phyloP scores from a whole-genome alignment of 805 yeast species.

The Blastobotrys robertii region DNA sequence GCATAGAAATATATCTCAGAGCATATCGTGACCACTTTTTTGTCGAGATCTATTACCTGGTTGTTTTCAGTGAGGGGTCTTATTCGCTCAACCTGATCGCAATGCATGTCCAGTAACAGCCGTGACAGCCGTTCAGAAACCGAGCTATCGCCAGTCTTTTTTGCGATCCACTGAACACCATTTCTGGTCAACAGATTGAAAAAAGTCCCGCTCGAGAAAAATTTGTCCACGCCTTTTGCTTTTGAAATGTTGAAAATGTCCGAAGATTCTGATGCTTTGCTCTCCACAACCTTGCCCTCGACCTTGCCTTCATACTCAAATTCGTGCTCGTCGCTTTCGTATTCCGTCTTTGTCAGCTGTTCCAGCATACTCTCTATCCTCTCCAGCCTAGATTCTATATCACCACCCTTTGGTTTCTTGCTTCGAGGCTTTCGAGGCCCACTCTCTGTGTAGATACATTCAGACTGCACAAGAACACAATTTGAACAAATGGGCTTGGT shows the following conservation, averaged over 20 bases:
- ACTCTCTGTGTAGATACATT: constrained; percentile 40
- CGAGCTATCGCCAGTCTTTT: constrained; percentile 12
- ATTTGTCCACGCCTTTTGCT: constrained; percentile 7
- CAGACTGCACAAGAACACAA: constrained; percentile 67
- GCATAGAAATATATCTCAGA: not conserved
- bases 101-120: constrained; percentile 6
- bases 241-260: constrained; percentile 9
- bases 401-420: constrained; percentile 6
- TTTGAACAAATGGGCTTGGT: constrained; percentile 55
- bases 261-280: not conserved
- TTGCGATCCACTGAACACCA: constrained; percentile 35
- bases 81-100: constrained; percentile 3
- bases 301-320: constrained; percentile 3
- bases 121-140: constrained; percentile 6
- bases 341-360: constrained; percentile 1
- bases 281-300: constrained; percentile 1
- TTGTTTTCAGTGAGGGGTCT: constrained; percentile 5
- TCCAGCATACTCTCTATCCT: constrained; percentile 22
- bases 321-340: constrained; percentile 1
- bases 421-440: constrained; percentile 11
- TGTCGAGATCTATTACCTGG: constrained; percentile 1
- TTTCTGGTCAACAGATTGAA: constrained; percentile 33
- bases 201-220: constrained; percentile 8
- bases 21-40: not conserved
- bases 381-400: constrained; percentile 18